Conservation (phyloP, 371 early-diverging fungal species). For the Fennellomyces sp. region DNA sequence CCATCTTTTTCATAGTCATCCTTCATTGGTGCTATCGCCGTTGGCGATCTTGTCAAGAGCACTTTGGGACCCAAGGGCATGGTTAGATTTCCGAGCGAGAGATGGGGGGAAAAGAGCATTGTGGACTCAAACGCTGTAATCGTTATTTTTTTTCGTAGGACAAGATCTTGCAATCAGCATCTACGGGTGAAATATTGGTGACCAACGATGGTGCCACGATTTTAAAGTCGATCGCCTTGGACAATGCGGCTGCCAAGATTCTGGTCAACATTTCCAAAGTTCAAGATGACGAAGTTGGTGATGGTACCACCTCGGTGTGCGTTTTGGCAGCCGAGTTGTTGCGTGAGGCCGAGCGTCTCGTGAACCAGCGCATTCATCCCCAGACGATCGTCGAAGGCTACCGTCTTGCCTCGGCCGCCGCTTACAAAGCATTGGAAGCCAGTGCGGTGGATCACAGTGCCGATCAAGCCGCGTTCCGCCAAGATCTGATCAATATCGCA, state of each 20-base stretch:
- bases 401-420: conserved; percentile 89
- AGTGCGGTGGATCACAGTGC: conserved; percentile 83
- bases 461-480: conserved; percentile 71
- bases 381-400: conserved; percentile 98
- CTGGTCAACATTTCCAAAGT: conserved; percentile 98
- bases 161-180: conserved; percentile 96
- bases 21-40: conserved; percentile 93
- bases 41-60: conserved; percentile 97
- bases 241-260: conserved; percentile 99
- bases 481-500: conserved; percentile 96
- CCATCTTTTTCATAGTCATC: conserved; percentile 62
- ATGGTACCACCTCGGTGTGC: conserved; percentile 99
- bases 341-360: conserved; percentile 94
- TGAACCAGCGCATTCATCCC: conserved; percentile 96
- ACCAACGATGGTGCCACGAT: conserved; percentile 99
- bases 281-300: conserved; percentile 99
- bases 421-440: conserved; percentile 85
- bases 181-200: conserved; percentile 87
- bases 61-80: conserved; percentile 88
- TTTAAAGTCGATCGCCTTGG: conserved; percentile 96
- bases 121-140: background rate
- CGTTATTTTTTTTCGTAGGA: conserved; percentile 57
- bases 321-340: conserved; percentile 98
- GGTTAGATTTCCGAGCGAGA: conserved; percentile 45
- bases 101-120: background rate